Conservation (phyloP, 495 filamentous ascomycete species). For the Penicillium antarcticum region DNA sequence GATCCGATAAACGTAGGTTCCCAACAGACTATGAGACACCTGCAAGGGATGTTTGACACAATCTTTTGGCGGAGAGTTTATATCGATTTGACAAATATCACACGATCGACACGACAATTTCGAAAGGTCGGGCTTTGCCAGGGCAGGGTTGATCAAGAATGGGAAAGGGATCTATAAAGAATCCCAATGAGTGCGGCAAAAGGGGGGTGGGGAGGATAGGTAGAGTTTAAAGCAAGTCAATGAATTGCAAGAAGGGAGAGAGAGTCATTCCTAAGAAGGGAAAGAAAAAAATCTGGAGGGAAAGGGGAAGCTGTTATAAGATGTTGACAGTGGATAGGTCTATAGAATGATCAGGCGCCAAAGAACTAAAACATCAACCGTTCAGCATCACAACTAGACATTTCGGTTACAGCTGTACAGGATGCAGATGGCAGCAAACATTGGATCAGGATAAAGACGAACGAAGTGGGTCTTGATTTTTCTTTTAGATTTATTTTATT, state of each 20-base stretch:
- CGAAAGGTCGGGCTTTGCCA: not conserved
- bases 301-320: slow-evolving; percentile 32
- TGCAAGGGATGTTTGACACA: slow-evolving; percentile 25
- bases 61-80: not conserved
- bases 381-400: slow-evolving; percentile 29
- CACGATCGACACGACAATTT: not conserved
- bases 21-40: slow-evolving; percentile 21
- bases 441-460: slow-evolving; percentile 26
- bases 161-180: slow-evolving; percentile 30
- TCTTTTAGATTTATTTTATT: slow-evolving; percentile 18
- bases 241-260: slow-evolving; percentile 16
- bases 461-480: slow-evolving; percentile 12
- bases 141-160: slow-evolving; percentile 11
- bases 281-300: slow-evolving; percentile 18
- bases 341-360: slow-evolving; percentile 40
- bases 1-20: slow-evolving; percentile 21
- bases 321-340: slow-evolving; percentile 40
- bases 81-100: slow-evolving; percentile 1
- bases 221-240: slow-evolving; percentile 3
- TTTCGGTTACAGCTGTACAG: slow-evolving; percentile 47
- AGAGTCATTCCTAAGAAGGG: slow-evolving; percentile 15
- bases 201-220: not conserved
- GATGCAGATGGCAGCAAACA: slow-evolving; percentile 43
- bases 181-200: slow-evolving; percentile 7
- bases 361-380: slow-evolving; percentile 35